Conservation (phyloP, 148 eudicot genomes). For the Camellia japonica region DNA sequence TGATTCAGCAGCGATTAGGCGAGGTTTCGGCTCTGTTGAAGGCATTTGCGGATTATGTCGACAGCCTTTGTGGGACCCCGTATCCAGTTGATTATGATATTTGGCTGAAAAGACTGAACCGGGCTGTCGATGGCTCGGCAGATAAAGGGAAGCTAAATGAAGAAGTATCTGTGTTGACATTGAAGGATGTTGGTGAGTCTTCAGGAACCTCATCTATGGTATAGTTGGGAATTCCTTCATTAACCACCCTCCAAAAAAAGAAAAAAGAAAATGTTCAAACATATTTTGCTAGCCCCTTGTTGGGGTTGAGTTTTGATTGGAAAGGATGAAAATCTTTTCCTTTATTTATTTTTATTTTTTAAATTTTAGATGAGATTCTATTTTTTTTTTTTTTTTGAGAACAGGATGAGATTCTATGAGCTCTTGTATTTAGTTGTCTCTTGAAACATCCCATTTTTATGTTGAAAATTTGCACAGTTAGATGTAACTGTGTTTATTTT, state of each 20-base stretch:
- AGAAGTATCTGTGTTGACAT: conserved; percentile 32
- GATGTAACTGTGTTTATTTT: too few species aligned
- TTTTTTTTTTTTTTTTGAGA: too few species aligned
- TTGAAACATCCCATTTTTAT: too few species aligned
- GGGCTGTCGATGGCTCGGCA: conserved; percentile 46
- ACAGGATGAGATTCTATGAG: too few species aligned
- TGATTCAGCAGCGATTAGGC: conserved; percentile 60
- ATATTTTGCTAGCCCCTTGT: too few species aligned
- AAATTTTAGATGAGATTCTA: too few species aligned
- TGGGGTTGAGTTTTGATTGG: too few species aligned
- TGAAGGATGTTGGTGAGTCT: conserved; percentile 62
- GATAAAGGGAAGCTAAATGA: conserved; percentile 54
- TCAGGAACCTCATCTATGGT: conserved; percentile 47
- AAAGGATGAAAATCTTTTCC: too few species aligned
- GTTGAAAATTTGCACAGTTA: too few species aligned
- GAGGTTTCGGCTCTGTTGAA: conserved; percentile 69
- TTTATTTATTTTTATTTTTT: too few species aligned
- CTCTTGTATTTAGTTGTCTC: too few species aligned
- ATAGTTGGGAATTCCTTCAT: conserved; percentile 30
- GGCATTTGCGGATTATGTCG: conserved; percentile 85
- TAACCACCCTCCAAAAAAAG: not conserved
- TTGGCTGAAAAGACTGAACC: conserved; percentile 63
- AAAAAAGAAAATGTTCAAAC: too few species aligned
- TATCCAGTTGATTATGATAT: conserved; percentile 74
- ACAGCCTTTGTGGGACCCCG: conserved; percentile 71